Evolutionary conservation across 805 yeast species (phyloP).

Genomic region (Nakazawaea sp.): DNA sequence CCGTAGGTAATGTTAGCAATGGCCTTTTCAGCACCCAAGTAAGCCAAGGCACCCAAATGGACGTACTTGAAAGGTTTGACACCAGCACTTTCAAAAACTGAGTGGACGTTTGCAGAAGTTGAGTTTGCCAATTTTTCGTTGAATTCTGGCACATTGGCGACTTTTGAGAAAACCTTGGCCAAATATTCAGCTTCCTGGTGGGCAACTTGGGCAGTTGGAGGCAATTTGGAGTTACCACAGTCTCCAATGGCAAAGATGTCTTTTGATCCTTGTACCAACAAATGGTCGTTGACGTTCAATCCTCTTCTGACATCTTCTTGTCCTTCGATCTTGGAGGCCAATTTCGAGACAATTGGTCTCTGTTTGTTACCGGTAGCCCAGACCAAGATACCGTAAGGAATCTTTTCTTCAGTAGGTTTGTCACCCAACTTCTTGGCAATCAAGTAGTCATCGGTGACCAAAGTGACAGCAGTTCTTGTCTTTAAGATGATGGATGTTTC

Average conservation of each 20-base stretch:
- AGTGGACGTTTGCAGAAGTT: constrained; percentile 13
- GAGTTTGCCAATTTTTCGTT: constrained; percentile 32
- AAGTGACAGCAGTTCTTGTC: constrained; percentile 43
- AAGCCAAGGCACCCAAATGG: constrained; percentile 49
- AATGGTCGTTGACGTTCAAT: constrained; percentile 39
- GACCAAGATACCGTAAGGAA: constrained; percentile 49
- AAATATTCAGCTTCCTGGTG: constrained; percentile 48
- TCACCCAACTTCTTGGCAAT: constrained; percentile 37
- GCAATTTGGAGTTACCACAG: constrained; percentile 48
- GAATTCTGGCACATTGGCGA: constrained; percentile 35
- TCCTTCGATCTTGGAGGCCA: constrained; percentile 38
- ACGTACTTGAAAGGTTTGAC: constrained; percentile 38
- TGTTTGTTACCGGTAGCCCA: constrained; percentile 58
- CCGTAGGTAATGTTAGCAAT: constrained; percentile 55
- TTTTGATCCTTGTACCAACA: constrained; percentile 40
- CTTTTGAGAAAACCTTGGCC: constrained; percentile 34
- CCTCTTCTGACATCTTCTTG: constrained; percentile 51
- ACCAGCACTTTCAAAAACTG: constrained; percentile 12
- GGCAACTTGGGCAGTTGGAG: constrained; percentile 54
- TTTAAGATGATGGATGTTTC: constrained; percentile 41
- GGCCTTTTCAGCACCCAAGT: constrained; percentile 51
- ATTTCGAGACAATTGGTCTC: constrained; percentile 36
- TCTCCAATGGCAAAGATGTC: constrained; percentile 48
- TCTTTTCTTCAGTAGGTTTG: constrained; percentile 26
- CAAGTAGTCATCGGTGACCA: constrained; percentile 36